A percentile compares a stretch with the other conserved stretches of the same genome.
phyloP scores from a whole-genome alignment of 2,329 filamentous ascomycete genomes.

The Sphaerostilbella broomeana region DNA sequence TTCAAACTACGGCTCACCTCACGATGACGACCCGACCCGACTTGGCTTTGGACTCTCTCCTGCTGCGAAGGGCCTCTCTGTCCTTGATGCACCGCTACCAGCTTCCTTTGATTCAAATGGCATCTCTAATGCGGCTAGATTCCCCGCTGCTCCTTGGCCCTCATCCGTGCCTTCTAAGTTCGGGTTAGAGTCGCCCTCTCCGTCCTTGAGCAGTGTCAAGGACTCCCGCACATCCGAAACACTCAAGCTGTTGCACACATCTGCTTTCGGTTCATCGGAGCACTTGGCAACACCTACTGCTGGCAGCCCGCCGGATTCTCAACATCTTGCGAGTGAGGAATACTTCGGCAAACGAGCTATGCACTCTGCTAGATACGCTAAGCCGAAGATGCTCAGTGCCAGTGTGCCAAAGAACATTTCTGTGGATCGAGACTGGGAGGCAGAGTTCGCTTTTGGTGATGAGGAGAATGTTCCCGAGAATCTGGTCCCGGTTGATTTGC shows the following conservation, averaged over 20 bases:
- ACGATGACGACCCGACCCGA: slow-evolving; percentile 54
- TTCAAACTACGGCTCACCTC: slow-evolving; percentile 74
- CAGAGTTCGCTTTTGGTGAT: slow-evolving; percentile 67
- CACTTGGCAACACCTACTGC: slow-evolving; percentile 50
- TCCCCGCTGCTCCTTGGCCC: slow-evolving; percentile 71
- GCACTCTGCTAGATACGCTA: slow-evolving; percentile 59
- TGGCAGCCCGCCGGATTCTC: slow-evolving; percentile 43
- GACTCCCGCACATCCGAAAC: slow-evolving; percentile 57
- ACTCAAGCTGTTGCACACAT: slow-evolving; percentile 58
- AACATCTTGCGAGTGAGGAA: slow-evolving; percentile 49
- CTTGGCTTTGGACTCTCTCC: slow-evolving; percentile 75
- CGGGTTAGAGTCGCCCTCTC: slow-evolving; percentile 76
- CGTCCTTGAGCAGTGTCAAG: slow-evolving; percentile 59
- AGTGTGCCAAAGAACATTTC: slow-evolving; percentile 58
- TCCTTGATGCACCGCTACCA: slow-evolving; percentile 84
- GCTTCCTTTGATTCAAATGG: slow-evolving; percentile 96
- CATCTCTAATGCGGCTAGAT: slow-evolving; percentile 82
- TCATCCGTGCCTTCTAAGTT: slow-evolving; percentile 91
- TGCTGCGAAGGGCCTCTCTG: slow-evolving; percentile 66
- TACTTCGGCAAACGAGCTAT: slow-evolving; percentile 65
- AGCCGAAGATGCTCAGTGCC: slow-evolving; percentile 64
- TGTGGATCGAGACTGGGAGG: slow-evolving; percentile 59
- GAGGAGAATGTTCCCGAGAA: slow-evolving; percentile 46
- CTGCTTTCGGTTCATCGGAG: slow-evolving; percentile 59
- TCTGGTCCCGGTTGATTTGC: slow-evolving; percentile 67